phyloP scores from a whole-genome alignment of 129 eudicot genomes.

The Centella asiatica region DNA sequence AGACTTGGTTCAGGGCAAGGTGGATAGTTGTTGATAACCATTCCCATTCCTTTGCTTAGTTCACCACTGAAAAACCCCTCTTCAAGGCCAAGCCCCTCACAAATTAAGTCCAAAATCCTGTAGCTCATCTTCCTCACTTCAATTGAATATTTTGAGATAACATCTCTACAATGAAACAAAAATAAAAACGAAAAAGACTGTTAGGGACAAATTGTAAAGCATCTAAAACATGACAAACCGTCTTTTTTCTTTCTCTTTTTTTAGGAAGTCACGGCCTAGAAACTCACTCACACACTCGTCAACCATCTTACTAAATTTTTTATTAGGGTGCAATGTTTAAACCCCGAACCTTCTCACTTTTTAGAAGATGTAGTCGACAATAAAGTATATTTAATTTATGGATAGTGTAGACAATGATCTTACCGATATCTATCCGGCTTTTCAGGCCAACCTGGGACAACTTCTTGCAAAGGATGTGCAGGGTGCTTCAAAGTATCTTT shows the following conservation, averaged over 20 bases:
- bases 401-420: background rate
- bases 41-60: slow-evolving; percentile 11
- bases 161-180: background rate
- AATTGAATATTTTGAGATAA: slow-evolving; percentile 5
- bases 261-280: too few species aligned
- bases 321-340: too few species aligned
- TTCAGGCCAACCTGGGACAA: slow-evolving; percentile 28
- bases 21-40: slow-evolving; percentile 18
- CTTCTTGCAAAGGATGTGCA: slow-evolving; percentile 32
- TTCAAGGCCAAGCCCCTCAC: slow-evolving; percentile 33
- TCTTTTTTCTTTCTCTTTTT: too few species aligned
- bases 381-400: too few species aligned
- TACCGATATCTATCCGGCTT: slow-evolving; percentile 37
- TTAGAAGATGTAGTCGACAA: too few species aligned
- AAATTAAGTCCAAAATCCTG: slow-evolving; percentile 24
- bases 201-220: background rate
- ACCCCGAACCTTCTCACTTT: too few species aligned
- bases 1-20: slow-evolving; percentile 4
- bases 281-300: too few species aligned
- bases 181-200: background rate
- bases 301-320: too few species aligned
- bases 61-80: slow-evolving; percentile 21
- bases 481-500: slow-evolving; percentile 36
- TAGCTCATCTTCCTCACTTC: slow-evolving; percentile 13
- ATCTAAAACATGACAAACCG: background rate